Evolutionary conservation across 331 rosid genomes (phyloP), one percentile per base, ranked within the genome.

Genomic region (Arachis monticola): DNA sequence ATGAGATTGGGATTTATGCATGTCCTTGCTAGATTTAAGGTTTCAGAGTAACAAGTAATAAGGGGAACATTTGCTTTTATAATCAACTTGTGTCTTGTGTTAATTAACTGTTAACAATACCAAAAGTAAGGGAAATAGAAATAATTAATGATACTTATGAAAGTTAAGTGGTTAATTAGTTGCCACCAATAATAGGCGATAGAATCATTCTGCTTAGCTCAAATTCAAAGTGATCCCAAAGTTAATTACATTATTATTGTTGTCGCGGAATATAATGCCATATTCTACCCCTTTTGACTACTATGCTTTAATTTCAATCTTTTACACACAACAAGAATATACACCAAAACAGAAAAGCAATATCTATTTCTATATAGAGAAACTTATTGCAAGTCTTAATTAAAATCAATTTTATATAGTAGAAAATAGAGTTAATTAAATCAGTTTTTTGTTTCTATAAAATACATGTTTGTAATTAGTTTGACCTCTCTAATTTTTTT

Each of bases 171-270:
- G 22, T 17, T 17, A 51, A 51, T 77, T 76, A 74, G 83, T 79
- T 73, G 68, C 48, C 48, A 58, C 40, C 40, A 35, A 35, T 35
- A 35, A 35, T 35, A 35, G 38, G 3, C 3, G 3, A 32, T 30
- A 69, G 38, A 69, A 76, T 82, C 70, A 70, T 83, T 47, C 11
- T 32, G 40, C 66, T 50, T 4, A 27, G 8, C 52, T 60, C 69
- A 57, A 74, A 63, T 74, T 70, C 78, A 81, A 84, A 83, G 85
- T 52, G 76, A 81, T 81, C 78, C 81, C 77, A 87, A 83, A 80
- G 85, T 79, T 80, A 72, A 75, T 73, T 51, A 53, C 41, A 38
- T 38, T 38, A 4, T 35, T 4, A 38, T 38, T 38, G n/a, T 13
- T 77, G 82, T 75, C 69, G 67, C 50, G 51, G 70, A 46, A 76